Evolutionary conservation across 1,139 yeast species (phyloP).

Genomic region (Zygosaccharomyces sapae): DNA sequence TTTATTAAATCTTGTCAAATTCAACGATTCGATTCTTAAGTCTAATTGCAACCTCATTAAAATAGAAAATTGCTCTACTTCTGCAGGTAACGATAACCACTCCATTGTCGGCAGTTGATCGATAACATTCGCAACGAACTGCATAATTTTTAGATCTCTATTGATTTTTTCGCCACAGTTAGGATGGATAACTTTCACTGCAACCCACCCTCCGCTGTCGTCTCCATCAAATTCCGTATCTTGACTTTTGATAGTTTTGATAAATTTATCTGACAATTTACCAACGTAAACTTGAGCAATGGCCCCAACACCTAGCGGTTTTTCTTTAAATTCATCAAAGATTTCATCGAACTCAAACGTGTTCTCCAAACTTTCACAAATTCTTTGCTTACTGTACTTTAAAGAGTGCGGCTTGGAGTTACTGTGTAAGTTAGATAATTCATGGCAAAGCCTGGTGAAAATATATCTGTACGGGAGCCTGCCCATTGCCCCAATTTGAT

Average conservation of each 20-base stretch:
- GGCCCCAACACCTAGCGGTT: conserved; percentile 88
- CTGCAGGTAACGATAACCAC: conserved; percentile 93
- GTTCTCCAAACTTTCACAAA: conserved; percentile 58
- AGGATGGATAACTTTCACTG: conserved; percentile 91
- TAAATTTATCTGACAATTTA: conserved; percentile 49
- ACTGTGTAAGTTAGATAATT: conserved; percentile 74
- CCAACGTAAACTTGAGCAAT: conserved; percentile 94
- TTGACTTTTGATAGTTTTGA: too few species aligned
- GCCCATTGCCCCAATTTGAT: conserved; percentile 99
- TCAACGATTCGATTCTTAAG: conserved; percentile 81
- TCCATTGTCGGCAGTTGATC: conserved; percentile 88
- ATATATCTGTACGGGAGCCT: conserved; percentile 94
- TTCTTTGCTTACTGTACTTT: conserved; percentile 51
- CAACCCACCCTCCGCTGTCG: conserved; percentile 54
- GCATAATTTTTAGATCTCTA: conserved; percentile 82
- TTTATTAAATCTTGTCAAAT: conserved; percentile 59
- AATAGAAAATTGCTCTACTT: conserved; percentile 79
- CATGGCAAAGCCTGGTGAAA: conserved; percentile 72
- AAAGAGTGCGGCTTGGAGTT: conserved; percentile 74
- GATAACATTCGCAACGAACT: conserved; percentile 65
- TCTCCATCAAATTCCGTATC: conserved; percentile 13
- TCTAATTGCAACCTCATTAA: conserved; percentile 89
- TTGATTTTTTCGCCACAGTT: conserved; percentile 66
- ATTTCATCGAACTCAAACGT: conserved; percentile 55
- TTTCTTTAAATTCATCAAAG: conserved; percentile 72